Evolutionary conservation across 805 yeast genomes (phyloP).

Genomic region (Ogataea zsoltii): DNA sequence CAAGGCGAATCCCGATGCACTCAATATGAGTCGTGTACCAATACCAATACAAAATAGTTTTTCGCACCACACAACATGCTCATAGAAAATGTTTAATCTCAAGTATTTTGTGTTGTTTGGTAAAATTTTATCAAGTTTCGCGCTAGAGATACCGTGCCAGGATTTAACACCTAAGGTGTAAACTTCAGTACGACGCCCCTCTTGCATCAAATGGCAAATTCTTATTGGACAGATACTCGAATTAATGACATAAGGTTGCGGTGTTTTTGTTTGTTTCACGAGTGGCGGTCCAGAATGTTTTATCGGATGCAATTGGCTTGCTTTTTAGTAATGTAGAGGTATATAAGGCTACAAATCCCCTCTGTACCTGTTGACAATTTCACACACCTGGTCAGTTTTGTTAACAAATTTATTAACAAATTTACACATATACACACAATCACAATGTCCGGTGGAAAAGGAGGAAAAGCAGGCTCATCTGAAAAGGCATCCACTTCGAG

Average conservation of each 20-base stretch:
- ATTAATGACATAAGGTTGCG: not conserved
- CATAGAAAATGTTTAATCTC: conserved; percentile 16
- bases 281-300: not conserved
- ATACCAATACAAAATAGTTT: conserved; percentile 6
- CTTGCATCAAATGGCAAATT: not conserved
- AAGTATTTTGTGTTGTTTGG: conserved; percentile 10
- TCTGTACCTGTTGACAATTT: not conserved
- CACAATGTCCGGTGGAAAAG: conserved; percentile 68
- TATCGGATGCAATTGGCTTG: not conserved
- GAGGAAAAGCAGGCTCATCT: conserved; percentile 92
- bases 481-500: conserved; percentile 97
- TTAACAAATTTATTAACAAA: not conserved
- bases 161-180: conserved; percentile 21
- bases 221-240: conserved; percentile 2
- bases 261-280: conserved; percentile 1
- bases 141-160: conserved; percentile 24
- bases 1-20: conserved; percentile 10
- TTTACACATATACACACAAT: conserved; percentile 1
- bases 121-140: conserved; percentile 19
- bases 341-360: conserved; percentile 9
- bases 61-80: conserved; percentile 18
- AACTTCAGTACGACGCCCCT: conserved; percentile 13
- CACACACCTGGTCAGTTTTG: not conserved
- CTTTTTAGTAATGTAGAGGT: not conserved
- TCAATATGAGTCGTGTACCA: conserved; percentile 12